These are phyloP conservation scores for Craterostigma plantagineum DNA, from an alignment of 257 asterid species.

Conservation along the genomic window DNA sequence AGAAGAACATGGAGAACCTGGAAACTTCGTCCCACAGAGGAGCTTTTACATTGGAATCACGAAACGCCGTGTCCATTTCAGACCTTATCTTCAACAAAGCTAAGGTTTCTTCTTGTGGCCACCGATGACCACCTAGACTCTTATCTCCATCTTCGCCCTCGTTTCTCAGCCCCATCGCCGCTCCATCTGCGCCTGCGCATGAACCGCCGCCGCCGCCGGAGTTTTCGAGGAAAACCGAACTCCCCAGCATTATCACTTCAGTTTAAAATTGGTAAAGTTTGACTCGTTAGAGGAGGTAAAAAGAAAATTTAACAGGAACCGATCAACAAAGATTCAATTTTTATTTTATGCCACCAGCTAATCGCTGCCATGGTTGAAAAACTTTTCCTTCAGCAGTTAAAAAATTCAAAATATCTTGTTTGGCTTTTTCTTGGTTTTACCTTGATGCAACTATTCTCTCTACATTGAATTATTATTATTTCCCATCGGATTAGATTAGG, in stretches of 20 bases:
- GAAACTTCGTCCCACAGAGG: slow-evolving; percentile 80
- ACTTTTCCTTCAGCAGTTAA: too few species aligned
- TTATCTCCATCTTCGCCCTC: slow-evolving; percentile 22
- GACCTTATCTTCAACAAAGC: slow-evolving; percentile 70
- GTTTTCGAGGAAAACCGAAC: slow-evolving; percentile 1
- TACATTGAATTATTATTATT: too few species aligned
- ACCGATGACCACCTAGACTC: slow-evolving; percentile 31
- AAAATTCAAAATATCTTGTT: too few species aligned
- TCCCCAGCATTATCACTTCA: neutral
- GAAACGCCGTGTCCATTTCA: slow-evolving; percentile 57
- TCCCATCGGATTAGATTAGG: too few species aligned
- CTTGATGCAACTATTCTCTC: too few species aligned
- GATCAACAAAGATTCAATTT: too few species aligned
- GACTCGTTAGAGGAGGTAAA: too few species aligned
- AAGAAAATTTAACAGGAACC: too few species aligned
- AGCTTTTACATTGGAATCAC: slow-evolving; percentile 37
- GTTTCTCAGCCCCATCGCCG: slow-evolving; percentile 17
- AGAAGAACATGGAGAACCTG: slow-evolving; percentile 19
- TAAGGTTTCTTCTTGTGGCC: slow-evolving; percentile 71
- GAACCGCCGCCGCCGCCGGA: neutral
- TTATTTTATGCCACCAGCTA: too few species aligned
- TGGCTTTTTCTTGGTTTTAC: too few species aligned
- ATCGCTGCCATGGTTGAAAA: too few species aligned
- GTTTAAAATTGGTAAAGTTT: too few species aligned
- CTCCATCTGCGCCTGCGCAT: neutral